Percentiles rank a stretch among this genome's conserved stretches.
phyloP scores from a whole-genome alignment of 345 rosid species.

The Arabidopsis arenosa region DNA sequence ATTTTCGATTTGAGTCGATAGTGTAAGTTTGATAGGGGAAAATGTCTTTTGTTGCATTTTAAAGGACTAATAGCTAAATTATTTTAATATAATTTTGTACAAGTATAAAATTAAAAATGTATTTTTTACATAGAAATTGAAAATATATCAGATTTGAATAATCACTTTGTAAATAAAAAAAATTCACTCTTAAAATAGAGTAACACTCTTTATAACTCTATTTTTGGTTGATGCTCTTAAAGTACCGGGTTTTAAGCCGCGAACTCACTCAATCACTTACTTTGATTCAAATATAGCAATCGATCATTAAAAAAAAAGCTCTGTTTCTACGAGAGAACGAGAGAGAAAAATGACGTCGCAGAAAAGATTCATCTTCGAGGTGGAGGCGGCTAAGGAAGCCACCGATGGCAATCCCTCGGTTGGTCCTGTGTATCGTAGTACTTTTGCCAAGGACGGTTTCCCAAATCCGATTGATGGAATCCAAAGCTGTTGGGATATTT shows the following conservation, averaged over 20 bases:
- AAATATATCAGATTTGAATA: background rate
- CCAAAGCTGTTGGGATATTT: slow-evolving; percentile 95
- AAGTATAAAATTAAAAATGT: too few species aligned
- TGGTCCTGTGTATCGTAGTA: slow-evolving; percentile 90
- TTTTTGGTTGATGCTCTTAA: background rate
- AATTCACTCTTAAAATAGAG: background rate
- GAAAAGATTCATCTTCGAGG: slow-evolving; percentile 66
- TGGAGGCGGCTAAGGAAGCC: slow-evolving; percentile 74
- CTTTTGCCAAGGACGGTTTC: slow-evolving; percentile 74
- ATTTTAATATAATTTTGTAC: too few species aligned
- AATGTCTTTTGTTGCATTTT: too few species aligned
- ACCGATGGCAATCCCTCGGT: slow-evolving; percentile 68
- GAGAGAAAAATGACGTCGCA: slow-evolving; percentile 44
- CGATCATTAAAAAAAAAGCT: background rate
- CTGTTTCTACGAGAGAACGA: background rate
- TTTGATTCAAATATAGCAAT: background rate
- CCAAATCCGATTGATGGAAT: slow-evolving; percentile 75
- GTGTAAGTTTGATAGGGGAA: too few species aligned
- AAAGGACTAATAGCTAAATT: too few species aligned
- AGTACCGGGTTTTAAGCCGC: background rate
- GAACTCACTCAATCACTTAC: background rate
- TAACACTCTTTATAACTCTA: background rate
- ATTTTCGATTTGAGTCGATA: too few species aligned
- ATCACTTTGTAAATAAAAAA: background rate
- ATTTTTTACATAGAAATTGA: background rate